phyloP scores from a whole-genome alignment of 2,329 filamentous ascomycete species.

The Epichloe elymi region DNA sequence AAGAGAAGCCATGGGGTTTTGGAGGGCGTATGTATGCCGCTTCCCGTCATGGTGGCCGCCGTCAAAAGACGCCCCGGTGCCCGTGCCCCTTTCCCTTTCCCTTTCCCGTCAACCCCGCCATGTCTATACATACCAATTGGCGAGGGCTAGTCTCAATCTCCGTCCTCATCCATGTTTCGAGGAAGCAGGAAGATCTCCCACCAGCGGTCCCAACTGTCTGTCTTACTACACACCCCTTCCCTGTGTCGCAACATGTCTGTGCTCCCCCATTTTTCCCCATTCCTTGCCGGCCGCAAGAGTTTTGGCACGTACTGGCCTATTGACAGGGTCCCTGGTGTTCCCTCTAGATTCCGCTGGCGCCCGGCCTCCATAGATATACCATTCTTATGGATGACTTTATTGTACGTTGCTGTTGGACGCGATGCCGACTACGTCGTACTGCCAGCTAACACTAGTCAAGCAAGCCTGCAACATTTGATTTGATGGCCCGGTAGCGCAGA shows the following conservation, averaged over 20 bases:
- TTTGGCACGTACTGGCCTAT: background rate
- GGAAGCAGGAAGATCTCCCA: background rate
- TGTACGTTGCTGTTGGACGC: background rate
- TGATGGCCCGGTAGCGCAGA: background rate
- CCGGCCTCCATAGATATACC: background rate
- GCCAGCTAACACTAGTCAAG: background rate
- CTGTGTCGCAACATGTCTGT: background rate
- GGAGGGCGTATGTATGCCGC: background rate
- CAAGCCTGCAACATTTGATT: slow-evolving; percentile 1
- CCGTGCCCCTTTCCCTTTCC: background rate
- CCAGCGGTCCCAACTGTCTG: background rate
- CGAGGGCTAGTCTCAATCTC: background rate
- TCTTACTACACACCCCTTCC: slow-evolving; percentile 1
- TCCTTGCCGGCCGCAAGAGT: background rate
- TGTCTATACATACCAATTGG: background rate
- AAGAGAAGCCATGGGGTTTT: background rate
- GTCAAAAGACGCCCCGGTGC: background rate
- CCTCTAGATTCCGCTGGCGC: background rate
- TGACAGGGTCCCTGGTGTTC: slow-evolving; percentile 1
- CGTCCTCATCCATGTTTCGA: background rate
- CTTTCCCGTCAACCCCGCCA: slow-evolving; percentile 1
- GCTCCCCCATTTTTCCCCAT: background rate
- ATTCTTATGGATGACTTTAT: background rate
- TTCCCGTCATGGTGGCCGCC: background rate
- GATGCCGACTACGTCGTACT: slow-evolving; percentile 2